These are phyloP conservation scores for Erythrobasidium hasegawianum DNA, from an alignment of 1,284 basidiomycete genomes.

Conservation along the genomic window DNA sequence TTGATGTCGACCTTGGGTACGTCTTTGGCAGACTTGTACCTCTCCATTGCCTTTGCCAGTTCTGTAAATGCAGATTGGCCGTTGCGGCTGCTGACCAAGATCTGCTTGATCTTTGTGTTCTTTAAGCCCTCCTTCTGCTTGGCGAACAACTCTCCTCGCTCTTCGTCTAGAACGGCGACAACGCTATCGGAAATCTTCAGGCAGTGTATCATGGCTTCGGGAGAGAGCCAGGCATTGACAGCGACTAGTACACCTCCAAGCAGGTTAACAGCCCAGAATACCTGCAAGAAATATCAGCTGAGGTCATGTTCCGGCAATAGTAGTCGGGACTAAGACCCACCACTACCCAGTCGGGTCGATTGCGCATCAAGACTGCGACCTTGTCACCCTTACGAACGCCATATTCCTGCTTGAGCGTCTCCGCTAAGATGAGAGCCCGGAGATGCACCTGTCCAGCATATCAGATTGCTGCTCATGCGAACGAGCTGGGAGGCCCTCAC, in stretches of 20 bases:
- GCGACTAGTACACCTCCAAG: constrained; percentile 49
- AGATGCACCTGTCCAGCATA: constrained; percentile 51
- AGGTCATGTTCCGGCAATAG: too few relatives aligned
- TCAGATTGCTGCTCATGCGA: too few relatives aligned
- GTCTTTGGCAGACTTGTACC: constrained; percentile 13
- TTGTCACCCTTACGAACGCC: constrained; percentile 59
- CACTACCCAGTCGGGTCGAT: constrained; percentile 53
- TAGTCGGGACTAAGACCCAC: neutral
- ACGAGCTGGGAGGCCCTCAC: too few relatives aligned
- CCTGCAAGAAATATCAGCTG: neutral
- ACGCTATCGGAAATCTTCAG: constrained; percentile 56
- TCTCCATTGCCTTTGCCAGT: constrained; percentile 32
- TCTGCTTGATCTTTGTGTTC: neutral
- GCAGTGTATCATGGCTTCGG: constrained; percentile 56
- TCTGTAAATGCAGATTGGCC: constrained; percentile 11
- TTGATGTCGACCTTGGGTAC: constrained; percentile 33
- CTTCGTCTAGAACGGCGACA: constrained; percentile 58
- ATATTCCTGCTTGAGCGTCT: constrained; percentile 55
- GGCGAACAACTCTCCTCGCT: constrained; percentile 49
- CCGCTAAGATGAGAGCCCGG: constrained; percentile 54
- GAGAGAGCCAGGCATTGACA: constrained; percentile 53
- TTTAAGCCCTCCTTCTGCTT: constrained; percentile 6
- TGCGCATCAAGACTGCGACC: constrained; percentile 61
- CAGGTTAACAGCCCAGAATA: constrained; percentile 57
- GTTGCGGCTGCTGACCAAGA: constrained; percentile 34